Conservation (phyloP, 1,139 yeast species). For the Blastobotrys buckinghamii region DNA sequence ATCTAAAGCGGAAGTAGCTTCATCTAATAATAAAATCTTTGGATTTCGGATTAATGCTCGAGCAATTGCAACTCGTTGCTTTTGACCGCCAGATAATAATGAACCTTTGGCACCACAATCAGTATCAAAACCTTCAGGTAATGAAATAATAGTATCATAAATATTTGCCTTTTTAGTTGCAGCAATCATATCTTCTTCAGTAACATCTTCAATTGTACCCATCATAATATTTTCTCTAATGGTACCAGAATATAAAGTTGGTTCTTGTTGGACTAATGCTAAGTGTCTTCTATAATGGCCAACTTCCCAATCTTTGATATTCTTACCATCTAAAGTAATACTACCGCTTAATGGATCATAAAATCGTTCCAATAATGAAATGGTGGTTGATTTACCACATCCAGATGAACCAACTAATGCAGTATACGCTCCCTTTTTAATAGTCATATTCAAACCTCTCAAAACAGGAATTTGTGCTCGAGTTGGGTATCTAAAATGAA, state of each 20-base stretch:
- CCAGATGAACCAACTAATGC: constrained; percentile 97
- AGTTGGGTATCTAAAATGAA: constrained; percentile 78
- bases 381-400: constrained; percentile 87
- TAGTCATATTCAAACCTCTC: constrained; percentile 55
- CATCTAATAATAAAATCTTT: constrained; percentile 60
- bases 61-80: constrained; percentile 73
- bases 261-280: constrained; percentile 85
- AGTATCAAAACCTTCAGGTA: constrained; percentile 82
- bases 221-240: constrained; percentile 75
- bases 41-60: constrained; percentile 70
- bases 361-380: constrained; percentile 73
- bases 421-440: constrained; percentile 76
- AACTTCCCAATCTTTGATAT: constrained; percentile 64
- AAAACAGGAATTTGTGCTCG: constrained; percentile 71
- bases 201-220: constrained; percentile 53
- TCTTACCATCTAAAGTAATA: constrained; percentile 63
- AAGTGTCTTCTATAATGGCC: constrained; percentile 64
- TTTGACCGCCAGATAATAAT: constrained; percentile 79
- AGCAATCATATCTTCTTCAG: constrained; percentile 55
- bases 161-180: constrained; percentile 83
- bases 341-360: constrained; percentile 68
- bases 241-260: constrained; percentile 81
- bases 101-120: constrained; percentile 79
- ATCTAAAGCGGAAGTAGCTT: constrained; percentile 79
- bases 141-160: constrained; percentile 62